Evolutionary conservation across 225 moss, liverwort and hornwort species (phyloP), one percentile per base, ranked within the genome.

Genomic region (Physcomitrellopsis africana): DNA sequence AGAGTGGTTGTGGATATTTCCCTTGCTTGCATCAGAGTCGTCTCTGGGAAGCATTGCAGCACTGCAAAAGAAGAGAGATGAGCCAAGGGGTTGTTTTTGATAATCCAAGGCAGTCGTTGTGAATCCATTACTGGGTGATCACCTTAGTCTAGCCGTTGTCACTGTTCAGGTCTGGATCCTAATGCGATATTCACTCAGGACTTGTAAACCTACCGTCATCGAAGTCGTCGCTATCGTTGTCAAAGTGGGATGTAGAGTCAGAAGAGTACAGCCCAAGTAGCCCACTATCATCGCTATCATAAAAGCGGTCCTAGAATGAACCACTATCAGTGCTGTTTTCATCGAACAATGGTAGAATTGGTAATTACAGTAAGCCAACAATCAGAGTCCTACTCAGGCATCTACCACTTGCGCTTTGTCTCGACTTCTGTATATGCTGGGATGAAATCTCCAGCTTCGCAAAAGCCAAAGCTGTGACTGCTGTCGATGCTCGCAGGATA

Each of bases 201-300:
- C 64, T 42, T 16, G 44, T 49, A n/a, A 68, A 60, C 27, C 49
- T 76, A 46, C 70, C 61, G 60, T 81, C 75, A 43, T 64, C 75
- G 22, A 67, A 75, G 64, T 78, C 65, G 1, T 66, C 56, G 11
- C 70, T 63, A 49, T 78, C 72, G n/a, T 72, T 76, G 76, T 67
- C 72, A 5, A 41, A 72, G 18, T 81, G 47, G n/a, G 76, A 67
- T 56, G 16, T 11, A 26, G 20, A 75, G n/a, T 75, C 75, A 13
- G 75, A 75, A 22, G 75, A 75, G 75, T 75, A 24, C 45, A 47
- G 44, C 45, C 63, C 68, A 70, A 52, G 69, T 23, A 51, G 76
- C 23, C 71, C 76, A 67, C 76, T 81, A 29, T 81, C 67, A 54
- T 81, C 76, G 60, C 72, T 81, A 20, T 76, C 81, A 43, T 73